These are phyloP conservation scores for Boletus sp. DNA, from an alignment of 1,284 basidiomycete species.

Conservation along the genomic window DNA sequence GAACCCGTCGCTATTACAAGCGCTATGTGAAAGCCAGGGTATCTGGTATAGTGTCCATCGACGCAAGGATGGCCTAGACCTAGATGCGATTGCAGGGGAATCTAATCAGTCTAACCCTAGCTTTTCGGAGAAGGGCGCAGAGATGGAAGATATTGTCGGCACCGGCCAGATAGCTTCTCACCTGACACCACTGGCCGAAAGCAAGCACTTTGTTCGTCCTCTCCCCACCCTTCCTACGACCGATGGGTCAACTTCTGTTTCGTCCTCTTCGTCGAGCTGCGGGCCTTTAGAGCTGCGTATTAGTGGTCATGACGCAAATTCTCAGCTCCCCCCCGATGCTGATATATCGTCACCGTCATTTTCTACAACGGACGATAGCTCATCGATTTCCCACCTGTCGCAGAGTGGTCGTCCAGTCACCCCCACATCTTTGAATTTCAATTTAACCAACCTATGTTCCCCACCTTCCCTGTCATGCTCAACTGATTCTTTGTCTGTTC, in stretches of 20 bases:
- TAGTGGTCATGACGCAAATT: conserved; percentile 1
- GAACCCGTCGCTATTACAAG: conserved; percentile 68
- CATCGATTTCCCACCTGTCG: conserved; percentile 30
- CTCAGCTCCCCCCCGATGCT: conserved; percentile 13
- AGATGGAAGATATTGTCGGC: not conserved
- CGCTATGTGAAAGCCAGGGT: conserved; percentile 65
- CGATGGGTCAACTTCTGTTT: conserved; percentile 3
- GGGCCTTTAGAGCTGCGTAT: conserved; percentile 11
- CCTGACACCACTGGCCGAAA: conserved; percentile 12
- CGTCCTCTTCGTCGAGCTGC: conserved; percentile 5
- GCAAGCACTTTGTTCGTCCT: conserved; percentile 23
- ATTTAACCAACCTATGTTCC: conserved; percentile 31
- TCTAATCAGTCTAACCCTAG: not conserved
- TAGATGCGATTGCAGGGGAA: conserved; percentile 7
- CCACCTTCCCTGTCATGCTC: conserved; percentile 44
- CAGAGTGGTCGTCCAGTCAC: conserved; percentile 32
- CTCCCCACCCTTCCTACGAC: conserved; percentile 27
- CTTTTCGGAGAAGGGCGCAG: not conserved
- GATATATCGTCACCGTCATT: conserved; percentile 28
- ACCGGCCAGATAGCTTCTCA: not conserved
- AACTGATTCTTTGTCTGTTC: conserved; percentile 42
- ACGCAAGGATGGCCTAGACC: conserved; percentile 7
- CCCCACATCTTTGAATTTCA: conserved; percentile 38
- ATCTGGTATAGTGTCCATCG: conserved; percentile 51
- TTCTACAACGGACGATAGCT: conserved; percentile 29